Evolutionary conservation across 2,329 filamentous ascomycete genomes (phyloP).

Genomic region (Lachnum nothofagi): DNA sequence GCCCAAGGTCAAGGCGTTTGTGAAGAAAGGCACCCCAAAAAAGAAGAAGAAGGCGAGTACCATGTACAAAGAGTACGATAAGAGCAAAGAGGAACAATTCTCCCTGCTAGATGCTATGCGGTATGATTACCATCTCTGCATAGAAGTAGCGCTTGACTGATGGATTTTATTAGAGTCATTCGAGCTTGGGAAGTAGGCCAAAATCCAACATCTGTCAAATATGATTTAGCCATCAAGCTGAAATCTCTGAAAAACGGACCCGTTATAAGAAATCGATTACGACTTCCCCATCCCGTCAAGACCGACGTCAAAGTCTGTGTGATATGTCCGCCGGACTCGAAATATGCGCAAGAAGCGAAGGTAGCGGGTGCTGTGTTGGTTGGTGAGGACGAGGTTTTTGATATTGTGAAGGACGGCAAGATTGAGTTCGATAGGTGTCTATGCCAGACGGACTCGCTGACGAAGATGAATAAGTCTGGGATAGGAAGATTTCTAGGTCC

Average conservation of each 20-base stretch:
- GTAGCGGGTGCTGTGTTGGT: slow-evolving; percentile 75
- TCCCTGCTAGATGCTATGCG: slow-evolving; percentile 89
- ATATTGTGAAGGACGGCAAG: slow-evolving; percentile 63
- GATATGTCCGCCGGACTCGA: slow-evolving; percentile 77
- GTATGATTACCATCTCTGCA: slow-evolving; percentile 40
- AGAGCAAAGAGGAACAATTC: slow-evolving; percentile 54
- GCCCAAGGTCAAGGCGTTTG: slow-evolving; percentile 18
- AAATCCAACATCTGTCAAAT: slow-evolving; percentile 68
- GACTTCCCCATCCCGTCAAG: slow-evolving; percentile 82
- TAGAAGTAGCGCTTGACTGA: slow-evolving; percentile 16
- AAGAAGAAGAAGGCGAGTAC: slow-evolving; percentile 33
- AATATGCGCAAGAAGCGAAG: slow-evolving; percentile 66
- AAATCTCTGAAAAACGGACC: slow-evolving; percentile 81
- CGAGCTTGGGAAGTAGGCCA: slow-evolving; percentile 87
- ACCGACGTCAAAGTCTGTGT: slow-evolving; percentile 86
- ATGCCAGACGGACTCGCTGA: slow-evolving; percentile 73
- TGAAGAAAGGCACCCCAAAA: slow-evolving; percentile 30
- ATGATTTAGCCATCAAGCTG: slow-evolving; percentile 81
- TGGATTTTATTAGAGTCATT: slow-evolving; percentile 62
- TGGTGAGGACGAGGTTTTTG: slow-evolving; percentile 81
- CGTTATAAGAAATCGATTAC: slow-evolving; percentile 79
- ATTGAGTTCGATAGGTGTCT: slow-evolving; percentile 87
- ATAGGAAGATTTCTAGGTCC: slow-evolving; percentile 81
- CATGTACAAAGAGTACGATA: slow-evolving; percentile 33
- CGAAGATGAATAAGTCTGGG: slow-evolving; percentile 73